Evolutionary conservation across 805 yeast genomes (phyloP).

Genomic region (Cyberlindnera suaveolens): DNA sequence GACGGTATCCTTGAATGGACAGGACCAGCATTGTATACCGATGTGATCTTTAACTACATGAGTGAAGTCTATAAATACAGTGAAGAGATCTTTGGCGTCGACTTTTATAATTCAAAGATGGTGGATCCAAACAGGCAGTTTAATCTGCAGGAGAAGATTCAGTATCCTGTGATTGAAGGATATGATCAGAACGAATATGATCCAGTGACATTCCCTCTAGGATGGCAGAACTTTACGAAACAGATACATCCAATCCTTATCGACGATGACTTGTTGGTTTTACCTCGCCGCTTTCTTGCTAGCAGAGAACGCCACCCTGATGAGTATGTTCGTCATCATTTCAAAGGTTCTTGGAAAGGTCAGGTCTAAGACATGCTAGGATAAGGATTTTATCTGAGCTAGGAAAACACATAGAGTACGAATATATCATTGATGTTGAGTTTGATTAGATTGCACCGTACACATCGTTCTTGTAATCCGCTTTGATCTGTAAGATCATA

Average conservation of each 20-base stretch:
- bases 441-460: conserved; percentile 16
- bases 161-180: not conserved
- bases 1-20: conserved; percentile 54
- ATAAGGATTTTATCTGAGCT: too few species aligned
- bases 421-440: too few species aligned
- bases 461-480: conserved; percentile 22
- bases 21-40: conserved; percentile 47
- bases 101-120: not conserved
- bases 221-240: conserved; percentile 4
- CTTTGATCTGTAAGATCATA: conserved; percentile 22
- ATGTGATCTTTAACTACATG: conserved; percentile 34
- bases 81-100: not conserved
- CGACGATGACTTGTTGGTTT: conserved; percentile 58
- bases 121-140: conserved; percentile 1
- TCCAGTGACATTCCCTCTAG: not conserved
- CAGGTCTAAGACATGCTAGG: not conserved
- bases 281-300: conserved; percentile 61
- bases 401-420: too few species aligned
- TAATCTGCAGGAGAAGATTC: not conserved
- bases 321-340: conserved; percentile 52
- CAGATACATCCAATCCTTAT: conserved; percentile 3
- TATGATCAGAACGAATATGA: conserved; percentile 1
- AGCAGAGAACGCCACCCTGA: conserved; percentile 39
- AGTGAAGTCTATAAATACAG: conserved; percentile 6
- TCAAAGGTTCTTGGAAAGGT: conserved; percentile 52